These are phyloP conservation scores for Aspergillus ellipticus DNA, from an alignment of 495 filamentous ascomycete species.

Conservation along the genomic window DNA sequence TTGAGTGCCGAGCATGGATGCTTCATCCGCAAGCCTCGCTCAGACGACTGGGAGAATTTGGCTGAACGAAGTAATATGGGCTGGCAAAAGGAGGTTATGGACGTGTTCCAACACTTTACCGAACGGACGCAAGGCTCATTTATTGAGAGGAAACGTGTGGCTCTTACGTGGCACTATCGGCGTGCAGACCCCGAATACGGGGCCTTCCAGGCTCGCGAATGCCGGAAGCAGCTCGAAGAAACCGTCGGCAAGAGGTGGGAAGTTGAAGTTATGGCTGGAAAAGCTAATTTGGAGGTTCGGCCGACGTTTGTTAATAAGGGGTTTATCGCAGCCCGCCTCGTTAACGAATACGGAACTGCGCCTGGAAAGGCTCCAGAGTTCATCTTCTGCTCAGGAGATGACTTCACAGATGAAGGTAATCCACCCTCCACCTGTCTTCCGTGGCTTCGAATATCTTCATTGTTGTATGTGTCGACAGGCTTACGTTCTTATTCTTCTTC, in stretches of 20 bases:
- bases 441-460: not conserved
- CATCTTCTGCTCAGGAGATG: slow-evolving; percentile 85
- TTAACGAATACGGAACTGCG: slow-evolving; percentile 57
- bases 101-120: slow-evolving; percentile 79
- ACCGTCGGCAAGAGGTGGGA: slow-evolving; percentile 74
- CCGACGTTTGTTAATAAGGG: slow-evolving; percentile 97
- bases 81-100: slow-evolving; percentile 80
- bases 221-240: slow-evolving; percentile 68
- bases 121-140: slow-evolving; percentile 84
- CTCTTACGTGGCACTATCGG: slow-evolving; percentile 96
- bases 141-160: slow-evolving; percentile 87
- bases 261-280: slow-evolving; percentile 92
- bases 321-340: slow-evolving; percentile 77
- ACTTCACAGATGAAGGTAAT: slow-evolving; percentile 95
- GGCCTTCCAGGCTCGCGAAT: slow-evolving; percentile 67
- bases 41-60: slow-evolving; percentile 77
- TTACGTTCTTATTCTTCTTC: slow-evolving; percentile 4
- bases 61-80: slow-evolving; percentile 79
- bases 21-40: slow-evolving; percentile 76
- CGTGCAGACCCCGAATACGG: slow-evolving; percentile 82
- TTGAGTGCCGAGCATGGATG: slow-evolving; percentile 94
- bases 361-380: slow-evolving; percentile 63
- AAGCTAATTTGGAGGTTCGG: slow-evolving; percentile 93
- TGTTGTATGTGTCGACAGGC: not conserved
- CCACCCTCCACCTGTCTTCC: not conserved